Percentiles rank a stretch among this genome's conserved stretches.
Conservation (phyloP, 805 yeast genomes). For the Peterozyma xylosa region DNA sequence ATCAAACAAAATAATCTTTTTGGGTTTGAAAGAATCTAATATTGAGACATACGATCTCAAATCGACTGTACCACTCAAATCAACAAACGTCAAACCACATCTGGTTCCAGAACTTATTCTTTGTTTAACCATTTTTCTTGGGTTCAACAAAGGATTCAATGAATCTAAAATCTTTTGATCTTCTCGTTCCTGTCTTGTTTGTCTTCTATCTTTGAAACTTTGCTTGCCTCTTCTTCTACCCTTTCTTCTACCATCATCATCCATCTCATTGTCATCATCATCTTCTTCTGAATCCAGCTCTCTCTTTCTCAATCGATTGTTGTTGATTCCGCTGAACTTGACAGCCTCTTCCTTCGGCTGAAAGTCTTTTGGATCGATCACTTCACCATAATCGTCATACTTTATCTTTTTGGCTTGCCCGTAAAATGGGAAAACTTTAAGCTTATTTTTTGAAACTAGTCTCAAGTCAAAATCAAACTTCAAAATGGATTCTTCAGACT, state of each 20-base stretch:
- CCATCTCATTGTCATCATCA: constrained; percentile 12
- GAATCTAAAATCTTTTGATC: constrained; percentile 16
- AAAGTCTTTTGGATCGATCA: constrained; percentile 60
- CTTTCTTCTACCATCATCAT: constrained; percentile 25
- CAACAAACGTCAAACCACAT: constrained; percentile 72
- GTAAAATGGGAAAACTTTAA: constrained; percentile 71
- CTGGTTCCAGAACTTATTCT: constrained; percentile 37
- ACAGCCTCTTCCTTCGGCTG: constrained; percentile 42
- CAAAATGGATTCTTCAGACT: constrained; percentile 31
- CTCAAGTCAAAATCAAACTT: constrained; percentile 53
- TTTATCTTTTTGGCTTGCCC: constrained; percentile 39
- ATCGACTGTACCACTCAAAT: constrained; percentile 79
- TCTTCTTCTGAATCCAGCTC: neutral
- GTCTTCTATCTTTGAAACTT: constrained; percentile 11
- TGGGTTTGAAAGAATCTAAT: constrained; percentile 72
- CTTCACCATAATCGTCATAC: constrained; percentile 83
- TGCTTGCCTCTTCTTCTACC: constrained; percentile 18
- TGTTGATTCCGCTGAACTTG: constrained; percentile 15
- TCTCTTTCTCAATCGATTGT: neutral
- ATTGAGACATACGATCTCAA: constrained; percentile 73
- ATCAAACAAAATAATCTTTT: constrained; percentile 53
- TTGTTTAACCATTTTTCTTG: constrained; percentile 34
- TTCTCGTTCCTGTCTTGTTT: constrained; percentile 13
- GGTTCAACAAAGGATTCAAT: constrained; percentile 44
- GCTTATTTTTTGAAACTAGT: constrained; percentile 35